Conservation (phyloP, 495 filamentous ascomycete genomes). For the Saxophila tyrrhenica region DNA sequence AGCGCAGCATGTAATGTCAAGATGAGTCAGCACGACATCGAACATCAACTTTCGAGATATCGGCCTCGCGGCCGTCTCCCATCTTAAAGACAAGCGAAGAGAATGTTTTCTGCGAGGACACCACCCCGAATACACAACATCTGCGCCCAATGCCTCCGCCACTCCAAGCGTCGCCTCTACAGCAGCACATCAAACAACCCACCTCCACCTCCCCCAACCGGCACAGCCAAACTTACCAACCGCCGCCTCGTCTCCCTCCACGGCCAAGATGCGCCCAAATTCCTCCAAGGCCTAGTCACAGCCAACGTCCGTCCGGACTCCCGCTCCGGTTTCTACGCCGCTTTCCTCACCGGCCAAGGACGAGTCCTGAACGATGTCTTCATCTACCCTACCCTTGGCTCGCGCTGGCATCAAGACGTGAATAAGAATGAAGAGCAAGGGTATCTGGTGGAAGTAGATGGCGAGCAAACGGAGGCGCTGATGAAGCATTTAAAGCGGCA, state of each 20-base stretch:
- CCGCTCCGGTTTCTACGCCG: constrained; percentile 53
- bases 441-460: constrained; percentile 78
- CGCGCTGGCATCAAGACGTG: constrained; percentile 13
- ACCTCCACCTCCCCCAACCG: constrained; percentile 34
- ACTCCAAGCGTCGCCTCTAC: neutral
- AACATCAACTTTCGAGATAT: too few species aligned
- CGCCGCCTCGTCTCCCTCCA: constrained; percentile 68
- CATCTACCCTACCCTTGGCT: constrained; percentile 49
- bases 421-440: constrained; percentile 33
- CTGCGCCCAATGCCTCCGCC: constrained; percentile 10
- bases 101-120: too few species aligned
- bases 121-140: too few species aligned
- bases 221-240: constrained; percentile 46
- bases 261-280: constrained; percentile 67
- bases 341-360: constrained; percentile 77
- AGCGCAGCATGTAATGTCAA: too few species aligned
- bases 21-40: too few species aligned
- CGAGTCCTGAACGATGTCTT: constrained; percentile 81
- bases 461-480: constrained; percentile 46
- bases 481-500: constrained; percentile 65
- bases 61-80: too few species aligned
- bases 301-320: constrained; percentile 48
- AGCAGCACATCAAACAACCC: neutral
- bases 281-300: constrained; percentile 79
- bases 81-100: too few species aligned